Conservation (phyloP, 345 rosid species). For the Aquilaria malaccensis region DNA sequence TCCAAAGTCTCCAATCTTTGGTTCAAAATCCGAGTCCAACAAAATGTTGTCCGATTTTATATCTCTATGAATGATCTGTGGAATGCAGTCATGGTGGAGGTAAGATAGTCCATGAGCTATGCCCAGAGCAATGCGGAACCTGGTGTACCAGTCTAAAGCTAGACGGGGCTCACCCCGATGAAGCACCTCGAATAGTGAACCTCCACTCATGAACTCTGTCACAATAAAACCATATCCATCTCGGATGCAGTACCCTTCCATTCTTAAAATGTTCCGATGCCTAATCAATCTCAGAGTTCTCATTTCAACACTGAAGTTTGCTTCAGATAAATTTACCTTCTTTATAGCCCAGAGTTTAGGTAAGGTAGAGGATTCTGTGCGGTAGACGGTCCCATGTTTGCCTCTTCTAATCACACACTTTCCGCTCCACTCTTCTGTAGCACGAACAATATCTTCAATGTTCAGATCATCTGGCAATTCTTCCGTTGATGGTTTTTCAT, state of each 20-base stretch:
- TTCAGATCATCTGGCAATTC: slow-evolving; percentile 25
- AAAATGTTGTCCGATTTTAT: slow-evolving; percentile 29
- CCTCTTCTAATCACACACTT: slow-evolving; percentile 35
- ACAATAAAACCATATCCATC: slow-evolving; percentile 27
- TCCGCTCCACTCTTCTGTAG: slow-evolving; percentile 29
- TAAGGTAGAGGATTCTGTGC: slow-evolving; percentile 22
- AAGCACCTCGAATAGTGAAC: slow-evolving; percentile 25
- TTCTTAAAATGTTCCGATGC: slow-evolving; percentile 28
- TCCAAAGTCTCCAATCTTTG: slow-evolving; percentile 36
- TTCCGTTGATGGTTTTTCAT: slow-evolving; percentile 13
- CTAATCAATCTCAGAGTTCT: slow-evolving; percentile 21
- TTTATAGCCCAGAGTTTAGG: slow-evolving; percentile 31
- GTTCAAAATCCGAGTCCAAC: slow-evolving; percentile 31
- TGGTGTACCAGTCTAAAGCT: slow-evolving; percentile 24
- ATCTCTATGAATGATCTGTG: slow-evolving; percentile 34
- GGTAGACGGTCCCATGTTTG: slow-evolving; percentile 33
- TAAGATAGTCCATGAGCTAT: slow-evolving; percentile 36
- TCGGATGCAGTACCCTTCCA: slow-evolving; percentile 28
- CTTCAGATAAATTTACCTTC: slow-evolving; percentile 27
- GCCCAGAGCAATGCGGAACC: slow-evolving; percentile 25
- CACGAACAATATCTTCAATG: slow-evolving; percentile 30
- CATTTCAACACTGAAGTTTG: slow-evolving; percentile 25
- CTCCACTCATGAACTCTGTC: slow-evolving; percentile 30
- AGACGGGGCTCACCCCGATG: slow-evolving; percentile 16
- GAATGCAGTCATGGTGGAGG: slow-evolving; percentile 38